Base-by-base conservation (phyloP, 2,329 filamentous ascomycete genomes). In the Hyphodiscus sp. region DNA sequence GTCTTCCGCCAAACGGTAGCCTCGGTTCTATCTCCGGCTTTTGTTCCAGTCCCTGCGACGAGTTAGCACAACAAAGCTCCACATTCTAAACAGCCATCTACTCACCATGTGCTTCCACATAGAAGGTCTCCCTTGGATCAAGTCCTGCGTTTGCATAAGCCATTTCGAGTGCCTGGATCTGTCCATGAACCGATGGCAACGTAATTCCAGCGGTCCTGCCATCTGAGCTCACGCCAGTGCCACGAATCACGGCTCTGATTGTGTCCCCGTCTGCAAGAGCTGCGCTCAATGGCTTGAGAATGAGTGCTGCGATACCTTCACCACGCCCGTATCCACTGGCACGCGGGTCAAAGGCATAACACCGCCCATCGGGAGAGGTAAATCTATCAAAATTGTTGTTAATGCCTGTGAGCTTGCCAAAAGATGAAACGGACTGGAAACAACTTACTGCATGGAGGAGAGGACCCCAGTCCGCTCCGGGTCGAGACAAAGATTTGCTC, bases 311-410 rank as follows among this genome's bases (percentile, higher is more conserved):
- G 19, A 80, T 71, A 0, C 82, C 83, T 61, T 87, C 83, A 1
- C 81, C 82, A 33, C 82, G 73, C 0, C 76, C 80, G 61, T 86
- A 87, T 0, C 84, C 84, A 53, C 81, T 77, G 20, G 80, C 83
- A 1, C 75, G 71, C 16, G 71, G 62, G 56, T 85, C 82, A 58
- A 82, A 84, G 2, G 76, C 76, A 56, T 75, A 79, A 45, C 50
- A 58, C 26, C 46, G 47, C 16, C 53, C 44, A 41, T 52, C 76
- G 78, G 53, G 74, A 75, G 44, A 46, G 8, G 20, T 7, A 15
- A 46, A 46, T 16, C 44, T n/a, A n/a, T n/a, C n/a, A n/a, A n/a
- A n/a, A n/a, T n/a, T n/a, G n/a, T n/a, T n/a, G n/a, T n/a, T n/a
- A n/a, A n/a, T n/a, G n/a, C 23, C 23, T 26, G 23, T 26, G 23